Evolutionary conservation across 768 basidiomycete species (phyloP), one percentile per base, ranked within the genome.

Genomic region (Hericium coralloides): DNA sequence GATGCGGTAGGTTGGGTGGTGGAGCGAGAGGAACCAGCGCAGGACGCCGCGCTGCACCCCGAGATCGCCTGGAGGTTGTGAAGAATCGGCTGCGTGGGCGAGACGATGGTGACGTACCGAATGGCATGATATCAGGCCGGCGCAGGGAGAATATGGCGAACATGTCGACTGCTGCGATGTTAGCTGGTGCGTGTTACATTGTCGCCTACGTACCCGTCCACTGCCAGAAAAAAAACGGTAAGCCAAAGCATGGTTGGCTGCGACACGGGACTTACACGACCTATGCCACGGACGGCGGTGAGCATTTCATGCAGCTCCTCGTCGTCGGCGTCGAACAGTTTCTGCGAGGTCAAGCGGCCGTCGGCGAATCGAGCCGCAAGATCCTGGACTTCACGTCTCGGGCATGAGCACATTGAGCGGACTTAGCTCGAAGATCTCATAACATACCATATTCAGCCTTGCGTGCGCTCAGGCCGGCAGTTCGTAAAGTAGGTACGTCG

Each of bases 61-160:
- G 15, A 95, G 77, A 63, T 95, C 92, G 8, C 91, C 86, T 86
- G 66, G 12, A 22, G 18, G 20, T 5, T 6, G 52, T 10, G 55
- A 60, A 51, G 5, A 52, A 36, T 23, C 36, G 31, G 8, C 31
- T 31, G 7, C 10, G 8, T 31, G 6, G 8, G 31, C 31, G 3
- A 20, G 2, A 20, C 17, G 20, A 18, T 12, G 31, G 38, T 31
- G 2, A 60, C 71, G 41, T 55, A 75, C 78, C 79, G 31, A 81
- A 75, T 12, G 87, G 82, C 1, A 95, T 75, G 54, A 97, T 87
- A 67, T 95, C 83, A 1, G 89, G 89, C 18, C 92, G 83, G 0
- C 91, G 78, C 36, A 94, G 74, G 2, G 89, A 87, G 70, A 95
- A 95, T 47, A 97, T 90, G 14, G 88, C 79, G 65, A 95, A 95